Conservation (phyloP, 2,329 filamentous ascomycete species). For the Dactylellina cionopaga region DNA sequence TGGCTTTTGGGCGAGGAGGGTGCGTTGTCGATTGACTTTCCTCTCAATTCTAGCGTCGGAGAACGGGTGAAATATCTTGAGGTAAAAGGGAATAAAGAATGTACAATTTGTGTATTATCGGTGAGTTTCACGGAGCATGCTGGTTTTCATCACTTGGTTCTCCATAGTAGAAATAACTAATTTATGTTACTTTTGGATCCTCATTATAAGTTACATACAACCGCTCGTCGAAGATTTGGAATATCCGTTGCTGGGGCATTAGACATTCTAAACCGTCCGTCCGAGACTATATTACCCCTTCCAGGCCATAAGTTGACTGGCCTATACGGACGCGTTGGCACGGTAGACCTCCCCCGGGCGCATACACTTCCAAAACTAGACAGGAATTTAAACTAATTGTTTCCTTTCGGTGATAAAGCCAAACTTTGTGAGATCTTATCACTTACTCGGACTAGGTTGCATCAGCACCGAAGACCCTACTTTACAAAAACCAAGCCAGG, state of each 20-base stretch:
- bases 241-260: not conserved
- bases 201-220: conserved; percentile 10
- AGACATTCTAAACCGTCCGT: too few species aligned
- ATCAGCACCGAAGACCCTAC: not conserved
- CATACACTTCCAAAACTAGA: too few species aligned
- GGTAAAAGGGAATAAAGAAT: not conserved
- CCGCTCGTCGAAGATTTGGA: not conserved
- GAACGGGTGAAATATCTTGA: conserved; percentile 13
- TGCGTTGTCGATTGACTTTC: conserved; percentile 3
- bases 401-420: too few species aligned
- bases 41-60: not conserved
- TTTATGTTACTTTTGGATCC: not conserved
- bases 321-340: conserved; percentile 1
- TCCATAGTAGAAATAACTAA: too few species aligned
- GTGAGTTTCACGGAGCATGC: conserved; percentile 13
- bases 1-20: not conserved
- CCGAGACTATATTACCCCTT: not conserved
- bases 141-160: too few species aligned
- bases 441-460: not conserved
- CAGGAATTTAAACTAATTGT: too few species aligned
- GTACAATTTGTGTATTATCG: not conserved
- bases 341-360: too few species aligned
- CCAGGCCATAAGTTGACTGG: not conserved
- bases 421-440: too few species aligned
- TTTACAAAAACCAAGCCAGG: not conserved